Evolutionary conservation across 345 rosid species (phyloP).

Genomic region (Hibiscus mutabilis): DNA sequence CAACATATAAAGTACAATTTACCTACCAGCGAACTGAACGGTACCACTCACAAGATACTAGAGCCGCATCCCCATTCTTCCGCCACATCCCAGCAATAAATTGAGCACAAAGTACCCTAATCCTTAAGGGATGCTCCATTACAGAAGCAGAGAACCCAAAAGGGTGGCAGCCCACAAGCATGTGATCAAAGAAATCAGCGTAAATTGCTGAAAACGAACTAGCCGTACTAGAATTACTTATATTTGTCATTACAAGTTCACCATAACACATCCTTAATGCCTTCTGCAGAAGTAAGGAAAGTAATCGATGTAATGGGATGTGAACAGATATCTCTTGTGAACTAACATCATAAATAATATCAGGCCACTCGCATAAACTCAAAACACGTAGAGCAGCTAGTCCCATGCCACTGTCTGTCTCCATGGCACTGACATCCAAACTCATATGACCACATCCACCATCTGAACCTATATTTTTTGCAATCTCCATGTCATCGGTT

Average conservation of each 20-base stretch:
- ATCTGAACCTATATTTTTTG: constrained; percentile 25
- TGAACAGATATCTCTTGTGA: constrained; percentile 77
- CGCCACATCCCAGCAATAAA: constrained; percentile 97
- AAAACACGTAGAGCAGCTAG: constrained; percentile 26
- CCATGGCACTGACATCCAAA: constrained; percentile 32
- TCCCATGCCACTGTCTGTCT: constrained; percentile 29
- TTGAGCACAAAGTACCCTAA: constrained; percentile 85
- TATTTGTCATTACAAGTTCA: constrained; percentile 35
- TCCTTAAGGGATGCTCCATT: constrained; percentile 90
- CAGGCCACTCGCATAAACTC: constrained; percentile 55
- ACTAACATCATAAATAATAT: constrained; percentile 67
- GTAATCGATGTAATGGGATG: constrained; percentile 74
- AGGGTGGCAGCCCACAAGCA: constrained; percentile 65
- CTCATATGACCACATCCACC: constrained; percentile 25
- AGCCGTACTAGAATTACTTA: constrained; percentile 22
- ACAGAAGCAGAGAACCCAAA: constrained; percentile 70
- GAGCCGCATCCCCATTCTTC: constrained; percentile 78
- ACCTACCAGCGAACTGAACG: constrained; percentile 81
- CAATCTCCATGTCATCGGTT: constrained; percentile 34
- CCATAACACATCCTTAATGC: constrained; percentile 59
- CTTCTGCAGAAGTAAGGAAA: constrained; percentile 67
- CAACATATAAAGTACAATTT: constrained; percentile 5
- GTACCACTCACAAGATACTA: constrained; percentile 68
- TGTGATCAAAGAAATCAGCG: constrained; percentile 56
- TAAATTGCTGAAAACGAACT: constrained; percentile 24